These are phyloP conservation scores for Pistacia vera DNA, from an alignment of 345 rosid species.

Conservation along the genomic window DNA sequence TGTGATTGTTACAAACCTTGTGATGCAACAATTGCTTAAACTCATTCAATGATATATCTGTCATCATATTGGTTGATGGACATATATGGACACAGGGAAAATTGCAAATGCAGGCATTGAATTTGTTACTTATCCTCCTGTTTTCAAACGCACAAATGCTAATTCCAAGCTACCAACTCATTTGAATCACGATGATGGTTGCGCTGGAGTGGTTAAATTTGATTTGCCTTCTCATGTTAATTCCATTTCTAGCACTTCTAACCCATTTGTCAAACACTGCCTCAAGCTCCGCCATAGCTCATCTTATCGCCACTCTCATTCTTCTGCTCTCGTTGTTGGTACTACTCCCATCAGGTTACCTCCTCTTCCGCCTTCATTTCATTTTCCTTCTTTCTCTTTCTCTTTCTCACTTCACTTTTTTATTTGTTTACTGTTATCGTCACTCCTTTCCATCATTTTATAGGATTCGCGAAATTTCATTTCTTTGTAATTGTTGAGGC, in stretches of 20 bases:
- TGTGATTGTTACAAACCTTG: neutral
- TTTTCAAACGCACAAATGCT: conserved; percentile 19
- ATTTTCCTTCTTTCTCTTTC: neutral
- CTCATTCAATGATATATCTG: neutral
- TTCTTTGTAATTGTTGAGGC: neutral
- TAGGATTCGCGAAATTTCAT: no score
- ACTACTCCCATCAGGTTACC: conserved; percentile 73
- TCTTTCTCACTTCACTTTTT: neutral
- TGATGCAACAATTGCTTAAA: conserved; percentile 7
- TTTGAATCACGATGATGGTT: conserved; percentile 11
- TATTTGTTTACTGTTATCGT: neutral
- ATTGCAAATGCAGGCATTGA: neutral
- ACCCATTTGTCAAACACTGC: conserved; percentile 91
- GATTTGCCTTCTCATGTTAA: conserved; percentile 50
- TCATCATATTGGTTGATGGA: neutral
- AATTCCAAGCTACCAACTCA: conserved; percentile 26
- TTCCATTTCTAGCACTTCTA: conserved; percentile 66
- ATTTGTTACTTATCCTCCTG: conserved; percentile 18
- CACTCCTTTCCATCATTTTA: neutral
- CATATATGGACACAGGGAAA: neutral
- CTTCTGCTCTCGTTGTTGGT: conserved; percentile 80
- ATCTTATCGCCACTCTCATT: conserved; percentile 80
- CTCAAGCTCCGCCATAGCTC: conserved; percentile 80
- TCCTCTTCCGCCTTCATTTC: neutral
- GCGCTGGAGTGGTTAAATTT: conserved; percentile 16